These are phyloP conservation scores for Capsicum pubescens DNA, from an alignment of 257 asterid species.

Conservation along the genomic window DNA sequence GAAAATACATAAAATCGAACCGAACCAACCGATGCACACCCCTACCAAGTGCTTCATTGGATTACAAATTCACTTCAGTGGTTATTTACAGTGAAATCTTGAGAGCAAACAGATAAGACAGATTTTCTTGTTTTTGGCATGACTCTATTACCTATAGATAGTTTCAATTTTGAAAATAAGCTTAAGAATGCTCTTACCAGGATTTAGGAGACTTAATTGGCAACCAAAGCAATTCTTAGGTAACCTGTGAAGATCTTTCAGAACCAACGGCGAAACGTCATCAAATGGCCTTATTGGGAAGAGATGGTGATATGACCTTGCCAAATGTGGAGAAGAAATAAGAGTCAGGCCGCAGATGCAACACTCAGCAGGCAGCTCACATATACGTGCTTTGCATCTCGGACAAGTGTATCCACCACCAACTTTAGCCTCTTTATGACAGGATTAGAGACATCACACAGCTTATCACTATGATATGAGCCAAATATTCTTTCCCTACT, in stretches of 20 bases:
- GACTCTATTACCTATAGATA: background rate
- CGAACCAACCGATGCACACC: too few species aligned
- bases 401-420: constrained; percentile 99
- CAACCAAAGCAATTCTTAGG: constrained; percentile 81
- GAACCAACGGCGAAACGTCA: constrained; percentile 65
- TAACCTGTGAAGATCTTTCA: constrained; percentile 46
- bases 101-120: background rate
- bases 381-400: constrained; percentile 91
- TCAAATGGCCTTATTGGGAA: constrained; percentile 93
- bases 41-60: background rate
- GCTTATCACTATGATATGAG: too few species aligned
- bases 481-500: too few species aligned
- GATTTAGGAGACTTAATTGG: constrained; percentile 77
- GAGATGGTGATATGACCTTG: constrained; percentile 95
- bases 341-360: constrained; percentile 91
- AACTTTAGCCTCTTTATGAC: constrained; percentile 91
- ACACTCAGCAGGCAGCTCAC: constrained; percentile 94
- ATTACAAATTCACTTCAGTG: background rate
- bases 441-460: too few species aligned
- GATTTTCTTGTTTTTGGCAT: background rate
- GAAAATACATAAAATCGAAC: too few species aligned
- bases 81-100: background rate
- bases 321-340: constrained; percentile 96
- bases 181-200: constrained; percentile 53
- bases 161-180: background rate